These are phyloP conservation scores for Suillus cothurnatus DNA, from an alignment of 768 basidiomycete genomes.

Conservation along the genomic window DNA sequence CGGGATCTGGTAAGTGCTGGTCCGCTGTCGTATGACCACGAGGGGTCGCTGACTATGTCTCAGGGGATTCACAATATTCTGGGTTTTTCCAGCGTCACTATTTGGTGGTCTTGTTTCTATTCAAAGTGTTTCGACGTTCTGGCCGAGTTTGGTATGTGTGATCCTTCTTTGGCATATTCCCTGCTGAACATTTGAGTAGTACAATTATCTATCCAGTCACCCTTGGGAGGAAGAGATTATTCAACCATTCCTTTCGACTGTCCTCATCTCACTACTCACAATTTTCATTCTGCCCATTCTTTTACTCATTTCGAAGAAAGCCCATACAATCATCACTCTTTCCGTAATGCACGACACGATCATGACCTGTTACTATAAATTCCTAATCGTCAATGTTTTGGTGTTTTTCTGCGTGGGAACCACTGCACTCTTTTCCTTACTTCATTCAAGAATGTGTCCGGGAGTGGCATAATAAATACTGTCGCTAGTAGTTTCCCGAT, in stretches of 20 bases:
- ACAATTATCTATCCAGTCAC: conserved; percentile 69
- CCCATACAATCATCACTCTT: conserved; percentile 82
- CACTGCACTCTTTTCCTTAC: conserved; percentile 66
- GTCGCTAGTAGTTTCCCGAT: conserved; percentile 74
- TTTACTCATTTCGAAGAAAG: conserved; percentile 85
- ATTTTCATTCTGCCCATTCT: conserved; percentile 81
- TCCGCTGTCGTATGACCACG: not conserved
- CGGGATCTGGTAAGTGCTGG: conserved; percentile 61
- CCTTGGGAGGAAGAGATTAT: conserved; percentile 70
- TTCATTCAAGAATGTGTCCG: conserved; percentile 51
- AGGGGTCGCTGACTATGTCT: not conserved
- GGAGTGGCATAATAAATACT: conserved; percentile 50
- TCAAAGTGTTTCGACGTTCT: conserved; percentile 67
- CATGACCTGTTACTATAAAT: conserved; percentile 86
- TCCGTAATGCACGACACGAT: conserved; percentile 82
- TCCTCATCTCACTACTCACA: conserved; percentile 77
- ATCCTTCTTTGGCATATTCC: not conserved
- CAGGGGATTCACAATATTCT: conserved; percentile 73
- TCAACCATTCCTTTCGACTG: conserved; percentile 77
- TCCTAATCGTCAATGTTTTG: conserved; percentile 77
- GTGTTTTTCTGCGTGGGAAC: conserved; percentile 84
- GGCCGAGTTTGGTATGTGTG: conserved; percentile 62
- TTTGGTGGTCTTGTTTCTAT: conserved; percentile 77
- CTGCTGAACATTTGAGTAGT: conserved; percentile 37
- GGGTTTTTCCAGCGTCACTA: conserved; percentile 75